phyloP scores from a whole-genome alignment of 108 stramenopile species.

The Halocafeteria seosinensis region DNA sequence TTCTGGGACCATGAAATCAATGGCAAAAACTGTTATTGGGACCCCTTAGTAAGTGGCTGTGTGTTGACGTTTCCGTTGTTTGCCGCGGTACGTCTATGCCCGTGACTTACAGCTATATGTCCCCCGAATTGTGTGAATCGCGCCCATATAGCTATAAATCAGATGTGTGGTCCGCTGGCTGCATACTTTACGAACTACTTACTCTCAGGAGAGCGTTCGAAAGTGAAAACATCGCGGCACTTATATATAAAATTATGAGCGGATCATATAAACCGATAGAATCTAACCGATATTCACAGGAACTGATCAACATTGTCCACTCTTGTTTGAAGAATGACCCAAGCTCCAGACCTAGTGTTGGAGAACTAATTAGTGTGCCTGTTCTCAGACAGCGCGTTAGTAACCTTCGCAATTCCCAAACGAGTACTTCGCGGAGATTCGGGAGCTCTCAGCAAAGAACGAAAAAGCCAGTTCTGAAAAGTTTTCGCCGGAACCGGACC shows the following conservation, averaged over 20 bases:
- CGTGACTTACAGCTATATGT: too few species aligned
- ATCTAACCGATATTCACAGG: background rate
- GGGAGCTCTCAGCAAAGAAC: too few species aligned
- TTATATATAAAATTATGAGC: background rate
- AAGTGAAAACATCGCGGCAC: background rate
- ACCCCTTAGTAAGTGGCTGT: conserved; percentile 39
- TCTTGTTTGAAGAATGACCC: background rate
- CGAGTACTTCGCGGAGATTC: too few species aligned
- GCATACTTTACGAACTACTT: conserved; percentile 16
- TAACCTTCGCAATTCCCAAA: too few species aligned
- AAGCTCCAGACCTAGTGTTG: background rate
- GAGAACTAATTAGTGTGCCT: too few species aligned
- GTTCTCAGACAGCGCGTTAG: too few species aligned
- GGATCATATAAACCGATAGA: background rate
- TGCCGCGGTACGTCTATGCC: too few species aligned
- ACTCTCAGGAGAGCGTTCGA: background rate
- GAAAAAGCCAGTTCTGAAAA: too few species aligned
- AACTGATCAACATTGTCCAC: background rate
- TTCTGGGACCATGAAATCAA: conserved; percentile 17
- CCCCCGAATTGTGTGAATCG: conserved; percentile 14
- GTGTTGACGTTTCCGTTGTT: too few species aligned
- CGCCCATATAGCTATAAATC: conserved; percentile 10
- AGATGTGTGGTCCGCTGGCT: conserved; percentile 21
- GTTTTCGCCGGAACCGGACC: too few species aligned
- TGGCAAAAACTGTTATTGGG: conserved; percentile 28